These are phyloP conservation scores for Pythium brassicae DNA, from an alignment of 352 stramenopile species.

Conservation along the genomic window DNA sequence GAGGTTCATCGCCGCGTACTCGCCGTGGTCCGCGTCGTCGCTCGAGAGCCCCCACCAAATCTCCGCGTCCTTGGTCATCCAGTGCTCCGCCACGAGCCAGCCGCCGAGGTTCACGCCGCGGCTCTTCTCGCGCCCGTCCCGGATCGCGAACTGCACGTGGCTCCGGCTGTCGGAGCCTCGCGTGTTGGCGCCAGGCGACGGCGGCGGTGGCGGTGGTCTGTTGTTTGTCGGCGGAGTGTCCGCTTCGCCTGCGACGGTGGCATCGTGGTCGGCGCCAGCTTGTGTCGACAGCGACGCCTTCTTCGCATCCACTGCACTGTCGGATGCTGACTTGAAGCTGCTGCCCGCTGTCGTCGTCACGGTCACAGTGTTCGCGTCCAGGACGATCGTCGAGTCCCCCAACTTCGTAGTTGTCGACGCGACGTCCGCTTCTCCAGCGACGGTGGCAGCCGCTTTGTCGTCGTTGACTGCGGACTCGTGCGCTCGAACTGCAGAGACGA, in stretches of 20 bases:
- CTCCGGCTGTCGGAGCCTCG: slow-evolving; percentile 54
- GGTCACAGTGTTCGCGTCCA: neutral
- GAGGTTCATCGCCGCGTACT: slow-evolving; percentile 59
- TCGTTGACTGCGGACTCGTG: neutral
- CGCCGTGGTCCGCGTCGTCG: slow-evolving; percentile 33
- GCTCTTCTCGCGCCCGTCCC: slow-evolving; percentile 33
- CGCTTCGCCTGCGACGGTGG: neutral
- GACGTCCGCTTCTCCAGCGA: neutral
- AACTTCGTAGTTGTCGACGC: neutral
- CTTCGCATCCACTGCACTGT: neutral
- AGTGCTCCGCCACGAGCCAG: slow-evolving; percentile 80
- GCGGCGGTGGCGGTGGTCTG: no score
- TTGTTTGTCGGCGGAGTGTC: neutral
- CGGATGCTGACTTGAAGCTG: neutral
- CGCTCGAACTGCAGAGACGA: neutral
- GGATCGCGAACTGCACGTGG: slow-evolving; percentile 64
- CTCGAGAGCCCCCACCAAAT: slow-evolving; percentile 50
- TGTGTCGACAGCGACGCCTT: neutral
- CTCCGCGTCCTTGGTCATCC: slow-evolving; percentile 58
- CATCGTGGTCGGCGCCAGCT: neutral
- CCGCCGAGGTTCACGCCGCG: slow-evolving; percentile 70
- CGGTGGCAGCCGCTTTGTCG: neutral
- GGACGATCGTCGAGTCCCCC: neutral
- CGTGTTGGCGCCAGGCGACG: neutral
- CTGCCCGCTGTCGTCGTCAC: neutral